Evolutionary conservation across 2,329 filamentous ascomycete genomes (phyloP), one percentile per base, ranked within the genome.

Genomic region (Boeremia lycopersici): DNA sequence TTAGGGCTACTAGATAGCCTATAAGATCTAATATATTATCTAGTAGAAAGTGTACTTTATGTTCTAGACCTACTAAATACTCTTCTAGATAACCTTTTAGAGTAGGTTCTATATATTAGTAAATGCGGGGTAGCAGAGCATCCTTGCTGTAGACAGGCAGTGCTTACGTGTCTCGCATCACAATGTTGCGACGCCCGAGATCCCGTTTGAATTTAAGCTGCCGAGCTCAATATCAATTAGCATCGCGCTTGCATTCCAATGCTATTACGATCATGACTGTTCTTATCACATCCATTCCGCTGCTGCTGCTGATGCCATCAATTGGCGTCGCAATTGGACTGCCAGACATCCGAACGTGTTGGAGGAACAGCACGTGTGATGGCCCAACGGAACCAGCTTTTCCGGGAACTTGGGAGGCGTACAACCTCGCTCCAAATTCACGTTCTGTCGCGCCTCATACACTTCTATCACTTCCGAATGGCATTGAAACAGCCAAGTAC

Each of bases 361-460:
- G 43, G 49, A 47, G 36, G 28, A 53, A 53, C 19, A 53, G 36
- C 19, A 53, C 49, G 1, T 53, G 49, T 15, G 36, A 42, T 26
- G 43, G 49, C 1, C 23, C 26, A 0, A 13, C 36, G 6, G 17
- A 26, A 12, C 49, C 43, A 2, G 31, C 43, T 3, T 53, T 53
- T 31, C 4, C 38, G 1, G 43, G 49, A 31, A 43, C 25, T 1
- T 53, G 43, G 49, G 43, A 53, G 6, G n/a, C 19, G 10, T 43
- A 31, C 25, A 53, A 53, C 29, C 42, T 42, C 33, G 43, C 49
- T n/a, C 49, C 49, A 12, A 33, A 6, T 2, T 42, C 43, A 8
- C 49, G 49, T 12, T 47, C 17, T 33, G 31, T 53, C 10, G 30
- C 36, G 7, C 49, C 49, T 5, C 36, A 12, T 9, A 38, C 25